Base-by-base conservation (phyloP, 169 alveolate species). In the Plasmodium vivax region DNA sequence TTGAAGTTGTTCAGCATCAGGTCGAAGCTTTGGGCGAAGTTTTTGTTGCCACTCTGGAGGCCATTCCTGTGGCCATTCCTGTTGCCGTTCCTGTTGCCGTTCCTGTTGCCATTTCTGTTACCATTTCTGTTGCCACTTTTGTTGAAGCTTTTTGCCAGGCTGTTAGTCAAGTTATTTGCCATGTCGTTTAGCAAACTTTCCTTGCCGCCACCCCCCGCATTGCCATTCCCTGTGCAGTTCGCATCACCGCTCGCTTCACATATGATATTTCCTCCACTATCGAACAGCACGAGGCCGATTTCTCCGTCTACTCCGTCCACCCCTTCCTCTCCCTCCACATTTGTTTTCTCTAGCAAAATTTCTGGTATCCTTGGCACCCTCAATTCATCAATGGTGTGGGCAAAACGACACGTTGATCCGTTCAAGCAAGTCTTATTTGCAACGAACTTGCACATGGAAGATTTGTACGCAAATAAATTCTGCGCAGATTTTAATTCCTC, bases 371-470 rank as follows among this genome's bases (percentile, higher is more conserved):
- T 90, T 62, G 94, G 94, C 45, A 90, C 85, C 56, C 97, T 85
- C 38, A 96, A 71, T 87, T 96, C 97, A 38, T 96, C 95, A 12
- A 45, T 82, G 10, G 95, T 95, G 82, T 96, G 97, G 16, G 97
- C 97, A 85, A 93, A 96, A 19, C 97, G 96, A 88, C 97, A 96
- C 91, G 95, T 82, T 41, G 91, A 51, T 4, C 97, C 97, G 54
- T 96, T 96, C 72, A 87, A 75, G 72, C 97, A 96, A 27, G 93
- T 43, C 16, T 96, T 96, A 75, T 92, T 93, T 43, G 92, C 93
- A 83, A 96, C 93, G 83, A 94, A 96, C 68, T 96, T 96, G 58
- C 97, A 96, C 88, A 96, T 83, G 75, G 87, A 94, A 34, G 97
- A 94, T 41, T 96, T 96, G 91, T 94, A 96, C 83, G 96, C 95